These are phyloP conservation scores for Malassezia vespertilionis DNA, from an alignment of 1,284 basidiomycete genomes.

Conservation along the genomic window DNA sequence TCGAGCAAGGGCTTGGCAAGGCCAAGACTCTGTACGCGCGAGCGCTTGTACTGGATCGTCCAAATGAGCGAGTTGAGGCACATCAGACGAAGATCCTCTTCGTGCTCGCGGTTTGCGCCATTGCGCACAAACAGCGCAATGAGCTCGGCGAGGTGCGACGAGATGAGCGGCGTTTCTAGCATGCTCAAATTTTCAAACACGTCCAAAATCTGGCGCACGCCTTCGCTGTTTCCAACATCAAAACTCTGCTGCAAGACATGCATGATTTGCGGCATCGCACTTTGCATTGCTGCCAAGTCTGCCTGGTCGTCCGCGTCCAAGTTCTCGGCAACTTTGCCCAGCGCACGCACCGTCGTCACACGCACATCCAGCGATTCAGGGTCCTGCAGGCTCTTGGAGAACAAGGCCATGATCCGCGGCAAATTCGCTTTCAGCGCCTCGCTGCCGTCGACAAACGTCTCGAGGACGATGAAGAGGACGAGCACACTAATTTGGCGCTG, in stretches of 20 bases:
- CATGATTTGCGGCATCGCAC: slow-evolving; percentile 77
- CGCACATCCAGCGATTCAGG: slow-evolving; percentile 81
- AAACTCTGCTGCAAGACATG: slow-evolving; percentile 77
- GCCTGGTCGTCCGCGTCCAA: slow-evolving; percentile 76
- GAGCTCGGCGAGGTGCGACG: slow-evolving; percentile 75
- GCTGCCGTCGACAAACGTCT: slow-evolving; percentile 67
- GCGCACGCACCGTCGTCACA: slow-evolving; percentile 69
- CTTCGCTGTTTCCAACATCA: slow-evolving; percentile 67
- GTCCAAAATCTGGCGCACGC: slow-evolving; percentile 82
- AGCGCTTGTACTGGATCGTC: slow-evolving; percentile 86
- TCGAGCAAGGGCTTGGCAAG: slow-evolving; percentile 78
- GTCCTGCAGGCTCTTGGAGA: slow-evolving; percentile 68
- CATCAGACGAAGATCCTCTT: slow-evolving; percentile 73
- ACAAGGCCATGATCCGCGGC: slow-evolving; percentile 69
- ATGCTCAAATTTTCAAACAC: slow-evolving; percentile 86
- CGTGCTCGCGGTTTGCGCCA: slow-evolving; percentile 68
- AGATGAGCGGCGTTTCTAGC: slow-evolving; percentile 81
- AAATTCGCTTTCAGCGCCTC: slow-evolving; percentile 66
- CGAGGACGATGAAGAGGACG: slow-evolving; percentile 82
- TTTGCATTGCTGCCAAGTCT: slow-evolving; percentile 84
- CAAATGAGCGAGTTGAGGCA: slow-evolving; percentile 89
- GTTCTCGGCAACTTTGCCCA: slow-evolving; percentile 87
- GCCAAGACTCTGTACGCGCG: slow-evolving; percentile 76
- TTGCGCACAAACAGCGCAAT: slow-evolving; percentile 78
- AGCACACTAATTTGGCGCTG: slow-evolving; percentile 86